Conservation (phyloP, 2,329 filamentous ascomycete genomes). For the Exophiala oligosperma region DNA sequence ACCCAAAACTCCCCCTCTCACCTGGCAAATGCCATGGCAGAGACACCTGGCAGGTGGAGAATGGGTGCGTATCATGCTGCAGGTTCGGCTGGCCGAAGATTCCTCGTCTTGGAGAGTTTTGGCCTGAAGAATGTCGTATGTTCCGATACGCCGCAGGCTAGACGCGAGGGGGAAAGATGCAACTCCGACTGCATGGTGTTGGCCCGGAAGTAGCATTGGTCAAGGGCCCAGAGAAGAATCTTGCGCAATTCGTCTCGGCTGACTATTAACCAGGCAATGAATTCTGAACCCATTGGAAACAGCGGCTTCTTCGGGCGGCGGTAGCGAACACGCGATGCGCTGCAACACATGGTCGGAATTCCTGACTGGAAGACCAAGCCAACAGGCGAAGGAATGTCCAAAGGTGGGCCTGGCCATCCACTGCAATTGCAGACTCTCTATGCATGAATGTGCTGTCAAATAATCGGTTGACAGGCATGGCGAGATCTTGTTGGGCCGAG, state of each 20-base stretch:
- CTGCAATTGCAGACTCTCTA: background rate
- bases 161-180: conserved; percentile 8
- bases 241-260: conserved; percentile 20
- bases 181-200: background rate
- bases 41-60: conserved; percentile 23
- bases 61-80: conserved; percentile 9
- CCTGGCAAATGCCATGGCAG: conserved; percentile 17
- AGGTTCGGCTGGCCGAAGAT: background rate
- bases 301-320: conserved; percentile 7
- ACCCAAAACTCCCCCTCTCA: conserved; percentile 9
- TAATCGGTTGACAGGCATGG: background rate
- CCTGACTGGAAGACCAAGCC: background rate
- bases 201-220: background rate
- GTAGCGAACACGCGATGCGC: conserved; percentile 5
- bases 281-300: background rate
- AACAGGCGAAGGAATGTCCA: background rate
- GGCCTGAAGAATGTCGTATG: background rate
- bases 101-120: background rate
- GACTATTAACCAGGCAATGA: background rate
- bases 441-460: conserved; percentile 23
- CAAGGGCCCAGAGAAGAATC: conserved; percentile 1
- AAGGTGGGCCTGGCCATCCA: background rate
- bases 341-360: conserved; percentile 20
- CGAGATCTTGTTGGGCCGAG: background rate
- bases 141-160: conserved; percentile 18